Evolutionary conservation across 2,329 filamentous ascomycete genomes (phyloP).

Genomic region (Epicoccum nigrum): DNA sequence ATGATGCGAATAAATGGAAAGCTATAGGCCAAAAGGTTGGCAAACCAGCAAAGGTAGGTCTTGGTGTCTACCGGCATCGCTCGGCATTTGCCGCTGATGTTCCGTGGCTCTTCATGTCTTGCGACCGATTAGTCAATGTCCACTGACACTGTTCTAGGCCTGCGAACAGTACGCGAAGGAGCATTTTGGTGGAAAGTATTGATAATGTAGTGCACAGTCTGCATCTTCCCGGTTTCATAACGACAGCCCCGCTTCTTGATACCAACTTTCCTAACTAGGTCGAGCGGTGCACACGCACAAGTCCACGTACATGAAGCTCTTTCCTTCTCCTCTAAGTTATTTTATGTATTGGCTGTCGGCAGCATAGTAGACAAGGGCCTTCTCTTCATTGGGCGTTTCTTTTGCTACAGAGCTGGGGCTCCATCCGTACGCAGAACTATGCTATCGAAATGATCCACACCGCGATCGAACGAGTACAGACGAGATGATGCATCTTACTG

Average conservation of each 20-base stretch:
- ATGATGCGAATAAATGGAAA: slow-evolving; percentile 99
- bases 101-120: neutral
- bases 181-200: slow-evolving; percentile 71
- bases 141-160: slow-evolving; percentile 59
- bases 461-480: neutral
- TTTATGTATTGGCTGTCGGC: slow-evolving; percentile 32
- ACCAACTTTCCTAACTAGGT: slow-evolving; percentile 44
- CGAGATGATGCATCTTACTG: neutral
- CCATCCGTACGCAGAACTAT: neutral
- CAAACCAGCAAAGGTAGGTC: slow-evolving; percentile 88
- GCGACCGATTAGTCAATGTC: neutral
- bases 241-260: slow-evolving; percentile 43
- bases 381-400: slow-evolving; percentile 17
- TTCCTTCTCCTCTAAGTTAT: slow-evolving; percentile 38
- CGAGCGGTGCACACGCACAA: slow-evolving; percentile 39
- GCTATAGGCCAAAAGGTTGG: slow-evolving; percentile 94
- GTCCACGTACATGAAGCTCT: slow-evolving; percentile 32
- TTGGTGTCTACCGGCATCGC: neutral
- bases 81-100: too few species aligned
- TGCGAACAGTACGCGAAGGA: slow-evolving; percentile 96
- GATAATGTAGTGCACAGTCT: slow-evolving; percentile 51
- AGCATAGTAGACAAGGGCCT: slow-evolving; percentile 25
- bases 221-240: slow-evolving; percentile 45
- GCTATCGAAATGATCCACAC: neutral
- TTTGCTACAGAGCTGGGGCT: neutral